Base-by-base conservation (phyloP, 2,329 filamentous ascomycete genomes). In the Pseudocercospora cruenta region DNA sequence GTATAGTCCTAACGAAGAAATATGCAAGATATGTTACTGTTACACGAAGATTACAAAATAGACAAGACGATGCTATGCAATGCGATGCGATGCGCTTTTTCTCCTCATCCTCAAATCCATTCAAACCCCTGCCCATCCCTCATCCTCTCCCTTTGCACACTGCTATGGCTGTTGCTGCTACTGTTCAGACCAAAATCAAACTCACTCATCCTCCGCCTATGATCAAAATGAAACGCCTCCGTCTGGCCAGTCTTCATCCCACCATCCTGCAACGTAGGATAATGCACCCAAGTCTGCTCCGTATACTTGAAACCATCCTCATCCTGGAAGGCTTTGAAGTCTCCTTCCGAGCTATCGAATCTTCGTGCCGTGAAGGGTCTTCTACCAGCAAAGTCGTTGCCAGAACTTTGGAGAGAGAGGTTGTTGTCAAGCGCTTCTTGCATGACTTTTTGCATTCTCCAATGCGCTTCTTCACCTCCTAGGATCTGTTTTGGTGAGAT, bases 281-380 rank as follows among this genome's bases (percentile, higher is more conserved):
- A 79, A 69, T 85, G 80, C 1, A 83, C 74, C 74, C 80, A 82
- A 4, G 79, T 82, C 4, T 78, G 79, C 67, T 84, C 80, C 19
- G 77, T 81, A 28, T 78, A 77, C 64, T 77, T 71, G 51, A 79
- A 74, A 3, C 82, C 83, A 36, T 83, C 78, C 12, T 61, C 51
- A 19, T 58, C 65, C 5, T 45, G 28, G 12, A 28, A 80, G 57
- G 76, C 77, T 60, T 76, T 77, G 59, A 76, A 74, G 60, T 83
- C 78, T 7, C 82, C 78, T 26, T 83, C 76, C 19, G 72, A 73
- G 21, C 78, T 78, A n/a, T 74, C 71, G 57, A 80, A 80, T 14
- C 69, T 71, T 8, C 78, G 69, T 6, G 78, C 78, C 2, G 76
- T 76, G 69, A 80, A 80, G 4, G 65, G 65, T 2, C 71, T 70